Percentiles rank a stretch among this genome's conserved stretches.
These are phyloP conservation scores for Loxodes magnus DNA, from an alignment of 73 alveolate species.

Conservation along the genomic window DNA sequence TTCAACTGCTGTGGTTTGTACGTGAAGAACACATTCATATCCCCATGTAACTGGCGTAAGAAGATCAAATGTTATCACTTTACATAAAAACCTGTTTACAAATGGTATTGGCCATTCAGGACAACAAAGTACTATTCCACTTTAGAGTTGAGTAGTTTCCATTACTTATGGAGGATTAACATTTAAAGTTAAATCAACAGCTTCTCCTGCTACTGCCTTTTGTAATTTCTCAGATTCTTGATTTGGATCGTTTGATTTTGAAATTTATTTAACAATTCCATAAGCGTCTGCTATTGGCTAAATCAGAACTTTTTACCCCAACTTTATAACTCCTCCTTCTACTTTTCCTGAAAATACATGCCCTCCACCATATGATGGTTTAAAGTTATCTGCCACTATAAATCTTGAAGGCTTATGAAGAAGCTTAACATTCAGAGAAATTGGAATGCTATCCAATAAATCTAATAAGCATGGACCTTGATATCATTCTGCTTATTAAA, in stretches of 20 bases:
- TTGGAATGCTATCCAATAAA: constrained; percentile 42
- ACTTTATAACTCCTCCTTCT: constrained; percentile 52
- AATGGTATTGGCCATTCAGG: constrained; percentile 47
- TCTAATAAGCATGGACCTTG: constrained; percentile 52
- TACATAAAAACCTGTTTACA: constrained; percentile 40
- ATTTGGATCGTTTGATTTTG: constrained; percentile 20
- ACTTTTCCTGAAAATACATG: constrained; percentile 45
- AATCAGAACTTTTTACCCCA: constrained; percentile 32
- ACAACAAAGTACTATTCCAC: constrained; percentile 68
- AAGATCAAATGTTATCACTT: constrained; percentile 55
- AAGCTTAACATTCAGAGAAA: constrained; percentile 28
- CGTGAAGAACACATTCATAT: constrained; percentile 46
- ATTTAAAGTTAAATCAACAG: constrained; percentile 42
- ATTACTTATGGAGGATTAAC: constrained; percentile 21
- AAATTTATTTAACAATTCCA: constrained; percentile 41
- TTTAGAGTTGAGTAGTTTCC: constrained; percentile 38
- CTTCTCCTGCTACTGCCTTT: constrained; percentile 64
- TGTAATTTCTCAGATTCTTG: no score
- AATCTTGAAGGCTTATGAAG: constrained; percentile 72
- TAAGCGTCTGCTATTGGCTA: constrained; percentile 38
- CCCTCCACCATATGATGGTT: constrained; percentile 33
- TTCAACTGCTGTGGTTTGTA: constrained; percentile 44
- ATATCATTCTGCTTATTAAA: constrained; percentile 46
- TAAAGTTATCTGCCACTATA: constrained; percentile 41
- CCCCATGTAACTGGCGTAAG: constrained; percentile 64